Evolutionary conservation across 805 yeast genomes (phyloP).

Genomic region (Novakomyces olei): DNA sequence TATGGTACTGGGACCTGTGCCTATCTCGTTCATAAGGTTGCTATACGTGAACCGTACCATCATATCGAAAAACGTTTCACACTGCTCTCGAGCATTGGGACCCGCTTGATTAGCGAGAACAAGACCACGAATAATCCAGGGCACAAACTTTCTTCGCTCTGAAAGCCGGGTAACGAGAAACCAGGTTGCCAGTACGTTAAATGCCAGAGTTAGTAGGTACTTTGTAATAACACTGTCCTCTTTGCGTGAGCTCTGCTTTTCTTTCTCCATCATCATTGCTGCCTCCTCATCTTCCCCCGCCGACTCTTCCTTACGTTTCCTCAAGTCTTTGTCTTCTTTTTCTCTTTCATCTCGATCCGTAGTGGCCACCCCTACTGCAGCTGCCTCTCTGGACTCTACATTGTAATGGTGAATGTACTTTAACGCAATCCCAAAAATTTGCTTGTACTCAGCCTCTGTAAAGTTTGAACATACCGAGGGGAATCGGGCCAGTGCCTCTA

Average conservation of each 20-base stretch:
- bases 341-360: slow-evolving; percentile 13
- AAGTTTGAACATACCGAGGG: slow-evolving; percentile 50
- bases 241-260: too few species aligned
- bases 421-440: slow-evolving; percentile 68
- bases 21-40: slow-evolving; percentile 9
- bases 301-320: slow-evolving; percentile 1
- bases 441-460: slow-evolving; percentile 51
- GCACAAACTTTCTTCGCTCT: slow-evolving; percentile 37
- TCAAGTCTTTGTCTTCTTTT: slow-evolving; percentile 10
- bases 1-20: too few species aligned
- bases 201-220: slow-evolving; percentile 41
- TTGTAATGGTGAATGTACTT: slow-evolving; percentile 51
- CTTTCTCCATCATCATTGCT: too few species aligned
- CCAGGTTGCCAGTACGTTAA: slow-evolving; percentile 48
- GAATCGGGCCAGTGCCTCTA: slow-evolving; percentile 40
- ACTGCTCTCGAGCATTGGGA: slow-evolving; percentile 28
- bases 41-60: slow-evolving; percentile 39
- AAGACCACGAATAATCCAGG: slow-evolving; percentile 40
- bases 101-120: slow-evolving; percentile 15
- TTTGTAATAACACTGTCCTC: slow-evolving; percentile 25
- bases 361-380: slow-evolving; percentile 4
- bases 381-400: too few species aligned
- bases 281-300: neutral
- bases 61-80: slow-evolving; percentile 43
- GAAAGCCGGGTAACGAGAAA: slow-evolving; percentile 37